These are phyloP conservation scores for Pichia heedii DNA, from an alignment of 805 yeast genomes.

Conservation along the genomic window DNA sequence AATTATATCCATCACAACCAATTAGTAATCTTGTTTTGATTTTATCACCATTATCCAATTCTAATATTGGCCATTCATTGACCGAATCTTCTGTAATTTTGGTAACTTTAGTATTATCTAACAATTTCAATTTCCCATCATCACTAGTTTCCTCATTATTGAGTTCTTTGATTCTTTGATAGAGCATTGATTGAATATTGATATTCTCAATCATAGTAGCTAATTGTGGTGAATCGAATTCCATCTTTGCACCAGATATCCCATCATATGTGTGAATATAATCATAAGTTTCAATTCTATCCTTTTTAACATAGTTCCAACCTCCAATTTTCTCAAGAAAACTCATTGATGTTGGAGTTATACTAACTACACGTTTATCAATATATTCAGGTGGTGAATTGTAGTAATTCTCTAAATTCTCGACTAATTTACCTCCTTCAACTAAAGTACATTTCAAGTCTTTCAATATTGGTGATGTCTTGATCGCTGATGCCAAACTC, in stretches of 20 bases:
- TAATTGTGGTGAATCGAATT: slow-evolving; percentile 55
- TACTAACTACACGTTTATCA: slow-evolving; percentile 75
- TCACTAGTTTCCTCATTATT: slow-evolving; percentile 17
- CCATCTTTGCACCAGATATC: slow-evolving; percentile 55
- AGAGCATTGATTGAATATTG: slow-evolving; percentile 71
- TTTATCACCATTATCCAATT: slow-evolving; percentile 53
- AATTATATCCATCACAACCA: slow-evolving; percentile 94
- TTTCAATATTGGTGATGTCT: slow-evolving; percentile 53
- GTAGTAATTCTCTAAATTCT: slow-evolving; percentile 40
- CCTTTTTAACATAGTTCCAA: slow-evolving; percentile 59
- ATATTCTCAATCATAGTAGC: slow-evolving; percentile 87
- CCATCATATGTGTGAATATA: slow-evolving; percentile 85
- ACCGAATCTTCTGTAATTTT: slow-evolving; percentile 35
- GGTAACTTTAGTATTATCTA: slow-evolving; percentile 62
- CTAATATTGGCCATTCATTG: slow-evolving; percentile 69
- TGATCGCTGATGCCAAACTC: slow-evolving; percentile 73
- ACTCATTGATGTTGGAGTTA: slow-evolving; percentile 72
- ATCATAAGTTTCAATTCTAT: slow-evolving; percentile 74
- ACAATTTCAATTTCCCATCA: slow-evolving; percentile 30
- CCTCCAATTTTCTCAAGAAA: slow-evolving; percentile 64
- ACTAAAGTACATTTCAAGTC: slow-evolving; percentile 57
- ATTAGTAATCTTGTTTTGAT: slow-evolving; percentile 67
- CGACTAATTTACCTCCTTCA: slow-evolving; percentile 56
- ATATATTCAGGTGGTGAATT: slow-evolving; percentile 37
- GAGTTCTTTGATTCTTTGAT: slow-evolving; percentile 42